A percentile compares a stretch with the other conserved stretches of the same genome.
These are phyloP conservation scores for Musa beccarii DNA, from an alignment of 176 grass and related monocot species.

Conservation along the genomic window DNA sequence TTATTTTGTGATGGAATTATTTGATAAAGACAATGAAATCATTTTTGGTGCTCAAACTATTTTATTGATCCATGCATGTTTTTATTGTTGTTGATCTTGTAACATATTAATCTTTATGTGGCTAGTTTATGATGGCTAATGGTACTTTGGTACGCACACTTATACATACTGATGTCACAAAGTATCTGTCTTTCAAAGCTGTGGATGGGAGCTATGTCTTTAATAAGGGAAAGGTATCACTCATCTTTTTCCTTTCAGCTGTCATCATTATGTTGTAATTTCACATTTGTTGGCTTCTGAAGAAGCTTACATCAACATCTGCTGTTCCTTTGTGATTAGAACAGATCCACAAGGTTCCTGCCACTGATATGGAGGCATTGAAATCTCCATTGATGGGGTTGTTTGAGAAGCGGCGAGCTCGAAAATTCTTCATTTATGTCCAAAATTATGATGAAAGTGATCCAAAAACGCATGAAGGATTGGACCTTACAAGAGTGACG, in stretches of 20 bases:
- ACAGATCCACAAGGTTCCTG: slow-evolving; percentile 78
- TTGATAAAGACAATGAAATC: no score
- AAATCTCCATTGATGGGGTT: slow-evolving; percentile 75
- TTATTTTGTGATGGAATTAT: no score
- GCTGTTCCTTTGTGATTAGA: slow-evolving; percentile 5
- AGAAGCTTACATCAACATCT: neutral
- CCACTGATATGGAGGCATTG: slow-evolving; percentile 72
- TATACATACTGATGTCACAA: slow-evolving; percentile 73
- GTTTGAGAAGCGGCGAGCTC: slow-evolving; percentile 84
- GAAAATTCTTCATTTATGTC: slow-evolving; percentile 70
- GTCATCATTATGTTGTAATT: neutral
- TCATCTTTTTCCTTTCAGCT: neutral
- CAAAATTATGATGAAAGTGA: slow-evolving; percentile 79
- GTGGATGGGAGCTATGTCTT: slow-evolving; percentile 76
- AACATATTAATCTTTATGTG: slow-evolving; percentile 14
- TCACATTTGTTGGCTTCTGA: neutral
- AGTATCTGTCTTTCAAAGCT: slow-evolving; percentile 75
- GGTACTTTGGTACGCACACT: slow-evolving; percentile 59
- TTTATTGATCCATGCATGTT: neutral
- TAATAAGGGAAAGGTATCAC: slow-evolving; percentile 66
- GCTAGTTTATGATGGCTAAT: slow-evolving; percentile 87
- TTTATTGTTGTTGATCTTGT: neutral
- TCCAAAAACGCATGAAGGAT: slow-evolving; percentile 62
- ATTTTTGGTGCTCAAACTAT: no score
- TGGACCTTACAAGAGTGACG: slow-evolving; percentile 71